Percentiles rank a stretch among this genome's conserved stretches.
Evolutionary conservation across 2,329 filamentous ascomycete species (phyloP).

Genomic region (Tolypocladium ophioglossoides): DNA sequence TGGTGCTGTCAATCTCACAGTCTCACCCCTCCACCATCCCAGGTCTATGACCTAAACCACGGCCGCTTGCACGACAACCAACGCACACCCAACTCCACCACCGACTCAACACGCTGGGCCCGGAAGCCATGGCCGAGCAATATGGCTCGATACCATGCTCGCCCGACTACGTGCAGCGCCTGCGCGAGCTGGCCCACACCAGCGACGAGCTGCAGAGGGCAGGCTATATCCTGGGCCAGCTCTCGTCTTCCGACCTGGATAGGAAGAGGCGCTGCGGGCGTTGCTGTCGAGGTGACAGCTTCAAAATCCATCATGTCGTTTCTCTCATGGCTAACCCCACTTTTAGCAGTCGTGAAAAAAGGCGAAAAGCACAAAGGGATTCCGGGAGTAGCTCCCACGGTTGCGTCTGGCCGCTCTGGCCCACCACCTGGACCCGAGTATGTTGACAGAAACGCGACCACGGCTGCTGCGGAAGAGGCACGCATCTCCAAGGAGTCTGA

Average conservation of each 20-base stretch:
- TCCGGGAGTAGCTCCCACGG: background rate
- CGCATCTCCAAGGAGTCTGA: background rate
- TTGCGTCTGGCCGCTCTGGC: background rate
- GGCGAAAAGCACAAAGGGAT: background rate
- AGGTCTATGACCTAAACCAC: background rate
- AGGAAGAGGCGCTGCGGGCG: constrained; percentile 19
- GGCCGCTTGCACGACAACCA: background rate
- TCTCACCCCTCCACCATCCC: background rate
- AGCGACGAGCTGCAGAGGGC: constrained; percentile 9
- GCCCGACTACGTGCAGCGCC: constrained; percentile 8
- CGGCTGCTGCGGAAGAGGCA: background rate
- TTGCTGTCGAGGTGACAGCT: constrained; percentile 14
- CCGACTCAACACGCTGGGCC: background rate
- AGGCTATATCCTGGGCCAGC: constrained; percentile 16
- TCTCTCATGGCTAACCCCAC: background rate
- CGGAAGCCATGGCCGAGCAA: background rate
- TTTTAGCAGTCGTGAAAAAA: background rate
- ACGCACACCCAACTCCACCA: background rate
- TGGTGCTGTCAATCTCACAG: background rate
- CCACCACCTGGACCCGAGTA: background rate
- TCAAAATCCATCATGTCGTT: background rate
- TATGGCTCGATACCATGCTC: constrained; percentile 10
- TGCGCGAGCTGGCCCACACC: constrained; percentile 10
- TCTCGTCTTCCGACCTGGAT: constrained; percentile 14
- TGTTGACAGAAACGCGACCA: background rate